Conservation (phyloP, 2,329 filamentous ascomycete genomes). For the Metarhizium brunneum region DNA sequence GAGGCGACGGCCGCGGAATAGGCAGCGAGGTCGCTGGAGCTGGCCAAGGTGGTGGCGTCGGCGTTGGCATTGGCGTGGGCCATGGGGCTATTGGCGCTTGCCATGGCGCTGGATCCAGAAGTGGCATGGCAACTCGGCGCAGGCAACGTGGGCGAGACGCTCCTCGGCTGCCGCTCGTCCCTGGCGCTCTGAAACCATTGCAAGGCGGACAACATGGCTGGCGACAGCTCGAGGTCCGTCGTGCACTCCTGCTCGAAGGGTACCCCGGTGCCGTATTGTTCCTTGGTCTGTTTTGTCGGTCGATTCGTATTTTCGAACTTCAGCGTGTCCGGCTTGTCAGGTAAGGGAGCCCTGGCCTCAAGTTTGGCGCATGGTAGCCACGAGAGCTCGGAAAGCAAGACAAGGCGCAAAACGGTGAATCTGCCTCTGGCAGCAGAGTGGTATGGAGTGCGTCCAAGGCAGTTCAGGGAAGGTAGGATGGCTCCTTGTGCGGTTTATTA, state of each 20-base stretch:
- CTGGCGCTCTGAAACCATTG: slow-evolving; percentile 20
- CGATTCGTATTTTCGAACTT: neutral
- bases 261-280: too few relatives aligned
- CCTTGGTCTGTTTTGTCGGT: neutral
- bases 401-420: neutral
- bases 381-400: neutral
- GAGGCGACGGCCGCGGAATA: slow-evolving; percentile 6
- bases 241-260: too few relatives aligned
- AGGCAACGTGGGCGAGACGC: neutral
- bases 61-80: slow-evolving; percentile 4
- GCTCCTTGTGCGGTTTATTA: neutral
- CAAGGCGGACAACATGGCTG: slow-evolving; percentile 14
- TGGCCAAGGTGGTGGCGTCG: slow-evolving; percentile 3
- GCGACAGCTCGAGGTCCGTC: neutral
- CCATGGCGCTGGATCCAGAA: slow-evolving; percentile 1
- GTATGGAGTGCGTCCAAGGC: too few relatives aligned
- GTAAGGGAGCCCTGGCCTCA: neutral
- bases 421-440: neutral
- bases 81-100: slow-evolving; percentile 3
- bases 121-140: neutral
- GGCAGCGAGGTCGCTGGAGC: slow-evolving; percentile 10
- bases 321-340: too few relatives aligned
- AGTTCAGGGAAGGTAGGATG: neutral
- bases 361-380: neutral
- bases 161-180: slow-evolving; percentile 7